Evolutionary conservation across 2,329 filamentous ascomycete genomes (phyloP), one percentile per base, ranked within the genome.

Genomic region (Xylaria sp.): DNA sequence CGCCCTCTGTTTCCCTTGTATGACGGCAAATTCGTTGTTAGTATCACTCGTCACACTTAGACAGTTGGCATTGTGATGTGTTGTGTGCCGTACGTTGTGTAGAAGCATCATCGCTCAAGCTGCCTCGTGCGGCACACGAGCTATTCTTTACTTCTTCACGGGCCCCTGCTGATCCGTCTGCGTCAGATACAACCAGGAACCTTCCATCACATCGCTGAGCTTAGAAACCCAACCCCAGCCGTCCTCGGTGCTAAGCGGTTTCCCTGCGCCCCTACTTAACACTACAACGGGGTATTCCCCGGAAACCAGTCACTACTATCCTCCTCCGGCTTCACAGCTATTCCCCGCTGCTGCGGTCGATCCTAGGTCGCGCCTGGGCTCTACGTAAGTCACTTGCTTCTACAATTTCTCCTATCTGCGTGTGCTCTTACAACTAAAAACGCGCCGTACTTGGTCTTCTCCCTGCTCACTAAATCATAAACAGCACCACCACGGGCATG

Each of bases 171-270:
- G 72, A 82, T 78, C 72, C 64, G 65, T 76, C 62, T 36, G 76
- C 68, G 71, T 79, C 62, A 89, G 87, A 83, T 88, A 87, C 80
- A 84, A 81, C 77, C 85, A 87, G 77, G 86, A 88, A 75, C 59
- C 65, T 39, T 80, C 85, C 78, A 82, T 82, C 71, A 83, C 86
- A 72, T 81, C 86, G 75, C 81, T 88, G 74, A 83, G 84, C 73
- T 83, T 88, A 80, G 86, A 88, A 78, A 84, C 78, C 71, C 78
- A 85, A 71, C 76, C 83, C 64, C 85, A 87, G 77, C 82, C 85
- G 71, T 80, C 85, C 64, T 81, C 84, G 68, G 82, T 86, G 75
- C 78, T 88, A 77, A 83, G 80, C 75, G 78, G 88, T 71, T 88
- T 87, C 78, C 83, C 84, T 76, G 82, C 85, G 72, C 80, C 84